phyloP scores from a whole-genome alignment of 2,329 filamentous ascomycete genomes.

The Zasmidium cellare region DNA sequence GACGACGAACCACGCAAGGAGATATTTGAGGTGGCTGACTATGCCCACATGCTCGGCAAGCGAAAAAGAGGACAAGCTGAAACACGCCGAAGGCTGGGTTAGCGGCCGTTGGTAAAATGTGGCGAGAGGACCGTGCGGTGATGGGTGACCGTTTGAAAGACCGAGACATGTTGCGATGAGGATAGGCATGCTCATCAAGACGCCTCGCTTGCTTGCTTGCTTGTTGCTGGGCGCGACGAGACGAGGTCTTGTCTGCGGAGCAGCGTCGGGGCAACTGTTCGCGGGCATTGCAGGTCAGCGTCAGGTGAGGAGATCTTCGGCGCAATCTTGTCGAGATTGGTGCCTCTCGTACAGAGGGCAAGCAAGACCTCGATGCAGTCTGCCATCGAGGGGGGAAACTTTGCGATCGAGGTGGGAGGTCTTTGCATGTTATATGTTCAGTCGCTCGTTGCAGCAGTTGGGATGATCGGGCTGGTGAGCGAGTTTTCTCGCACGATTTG shows the following conservation, averaged over 20 bases:
- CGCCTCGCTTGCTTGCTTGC: not conserved
- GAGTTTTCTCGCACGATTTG: not conserved
- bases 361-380: no score
- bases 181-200: not conserved
- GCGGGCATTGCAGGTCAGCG: not conserved
- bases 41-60: not conserved
- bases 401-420: not conserved
- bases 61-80: not conserved
- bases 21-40: not conserved
- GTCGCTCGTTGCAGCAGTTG: not conserved
- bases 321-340: not conserved
- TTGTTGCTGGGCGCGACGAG: not conserved
- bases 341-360: no score
- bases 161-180: not conserved
- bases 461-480: not conserved
- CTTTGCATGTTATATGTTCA: not conserved
- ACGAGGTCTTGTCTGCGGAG: not conserved
- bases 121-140: not conserved
- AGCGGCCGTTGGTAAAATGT: not conserved
- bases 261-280: not conserved
- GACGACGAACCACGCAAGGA: not conserved
- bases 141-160: not conserved
- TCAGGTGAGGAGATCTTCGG: not conserved
- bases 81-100: not conserved
- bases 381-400: not conserved